A percentile compares a stretch with the other conserved stretches of the same genome.
Evolutionary conservation across 2,329 filamentous ascomycete species (phyloP).

Genomic region (Penicillium crustosum): DNA sequence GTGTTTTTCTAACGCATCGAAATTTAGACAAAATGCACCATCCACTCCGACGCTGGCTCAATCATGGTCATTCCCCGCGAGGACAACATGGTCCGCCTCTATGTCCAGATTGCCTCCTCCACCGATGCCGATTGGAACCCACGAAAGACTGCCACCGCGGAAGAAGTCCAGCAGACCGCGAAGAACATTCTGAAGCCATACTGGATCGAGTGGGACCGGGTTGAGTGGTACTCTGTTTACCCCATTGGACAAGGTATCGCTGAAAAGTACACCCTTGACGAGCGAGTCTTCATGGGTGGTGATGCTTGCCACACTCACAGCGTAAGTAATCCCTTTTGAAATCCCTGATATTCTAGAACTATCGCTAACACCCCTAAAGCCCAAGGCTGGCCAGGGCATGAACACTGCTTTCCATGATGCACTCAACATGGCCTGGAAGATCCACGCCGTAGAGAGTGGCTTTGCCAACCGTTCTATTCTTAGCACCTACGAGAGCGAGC

Average conservation of each 20-base stretch:
- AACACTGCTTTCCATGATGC: constrained; percentile 64
- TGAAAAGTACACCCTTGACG: constrained; percentile 63
- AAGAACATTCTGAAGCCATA: constrained; percentile 62
- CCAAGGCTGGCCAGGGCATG: constrained; percentile 66
- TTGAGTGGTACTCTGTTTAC: constrained; percentile 67
- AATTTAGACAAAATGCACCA: constrained; percentile 64
- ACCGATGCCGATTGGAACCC: constrained; percentile 62
- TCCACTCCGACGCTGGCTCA: constrained; percentile 62
- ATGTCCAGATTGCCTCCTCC: constrained; percentile 61
- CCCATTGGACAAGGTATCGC: constrained; percentile 66
- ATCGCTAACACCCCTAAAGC: constrained; percentile 25
- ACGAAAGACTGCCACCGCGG: constrained; percentile 58
- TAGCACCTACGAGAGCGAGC: constrained; percentile 82
- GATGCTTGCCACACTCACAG: constrained; percentile 65
- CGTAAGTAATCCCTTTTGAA: constrained; percentile 2
- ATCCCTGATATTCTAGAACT: neutral
- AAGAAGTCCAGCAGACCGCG: constrained; percentile 59
- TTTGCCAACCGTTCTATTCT: constrained; percentile 74
- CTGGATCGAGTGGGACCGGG: constrained; percentile 61
- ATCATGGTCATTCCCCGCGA: constrained; percentile 62
- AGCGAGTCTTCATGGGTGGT: constrained; percentile 66
- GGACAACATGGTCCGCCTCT: constrained; percentile 51
- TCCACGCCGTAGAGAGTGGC: constrained; percentile 82
- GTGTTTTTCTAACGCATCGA: constrained; percentile 1
- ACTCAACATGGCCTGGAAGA: constrained; percentile 92